Evolutionary conservation across 148 eudicot genomes (phyloP).

Genomic region (Vaccinium corymbosum): DNA sequence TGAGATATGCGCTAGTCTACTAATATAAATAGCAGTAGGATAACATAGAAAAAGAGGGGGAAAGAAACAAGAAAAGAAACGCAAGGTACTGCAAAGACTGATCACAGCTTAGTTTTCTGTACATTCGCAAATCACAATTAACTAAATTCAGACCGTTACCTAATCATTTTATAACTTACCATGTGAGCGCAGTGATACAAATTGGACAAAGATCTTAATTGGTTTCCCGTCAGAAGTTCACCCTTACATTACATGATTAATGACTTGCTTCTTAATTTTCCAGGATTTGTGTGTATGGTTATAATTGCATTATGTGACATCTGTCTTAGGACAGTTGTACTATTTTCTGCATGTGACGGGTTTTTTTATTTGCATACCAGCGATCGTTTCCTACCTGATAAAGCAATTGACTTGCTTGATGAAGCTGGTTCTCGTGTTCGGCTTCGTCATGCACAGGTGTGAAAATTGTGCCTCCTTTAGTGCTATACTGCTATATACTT

Average conservation of each 20-base stretch:
- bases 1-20: background rate
- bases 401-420: conserved; percentile 85
- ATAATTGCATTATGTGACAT: background rate
- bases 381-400: conserved; percentile 84
- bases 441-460: conserved; percentile 73
- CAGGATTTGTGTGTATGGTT: background rate
- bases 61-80: background rate
- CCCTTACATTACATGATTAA: background rate
- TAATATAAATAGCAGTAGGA: background rate
- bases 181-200: background rate
- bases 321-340: background rate
- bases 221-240: background rate
- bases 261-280: background rate
- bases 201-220: background rate
- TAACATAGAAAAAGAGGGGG: background rate
- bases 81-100: background rate
- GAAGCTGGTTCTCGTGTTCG: conserved; percentile 91
- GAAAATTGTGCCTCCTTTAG: background rate
- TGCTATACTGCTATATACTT: background rate
- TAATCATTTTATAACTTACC: background rate
- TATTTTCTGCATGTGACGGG: conserved; percentile 8
- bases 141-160: background rate
- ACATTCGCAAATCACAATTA: background rate
- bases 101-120: background rate
- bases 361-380: conserved; percentile 27